Base-by-base conservation (phyloP, 2,329 filamentous ascomycete species). In the Aureobasidium sp. region DNA sequence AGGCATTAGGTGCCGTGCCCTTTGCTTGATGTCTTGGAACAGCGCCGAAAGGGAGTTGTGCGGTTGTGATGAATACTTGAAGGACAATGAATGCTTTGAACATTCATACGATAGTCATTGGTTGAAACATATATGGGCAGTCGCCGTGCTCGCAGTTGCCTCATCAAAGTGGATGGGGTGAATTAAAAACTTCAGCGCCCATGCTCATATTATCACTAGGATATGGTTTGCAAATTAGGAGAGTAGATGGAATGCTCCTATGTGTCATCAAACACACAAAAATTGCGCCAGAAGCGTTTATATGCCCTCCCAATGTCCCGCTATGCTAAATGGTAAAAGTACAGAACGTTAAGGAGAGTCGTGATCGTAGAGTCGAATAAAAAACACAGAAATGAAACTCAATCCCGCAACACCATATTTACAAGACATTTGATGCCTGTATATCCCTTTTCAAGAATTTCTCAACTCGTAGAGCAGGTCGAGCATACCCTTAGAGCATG, bases 401-500 rank as follows among this genome's bases (percentile, higher is more conserved):
- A 17, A 29, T 34, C 27, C 39, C 31, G 48, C 48, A 52, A 31
- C 17, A 45, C 14, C 47, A 44, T 45, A 53, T 61, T 20, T 47
- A 61, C 58, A 61, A 55, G 22, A 29, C 37, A 44, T 44, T 39
- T 17, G 17, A 12, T 34, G 34, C 36, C 36, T 25, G 20, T 52
- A 62, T 48, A 45, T 59, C 59, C 39, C 39, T 51, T 47, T 42
- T 57, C 25, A 14, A 17, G 45, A n/a, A n/a, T 45, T 31, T 56
- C 63, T 22, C 36, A 39, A n/a, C 12, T 47, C 59, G 17, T 49
- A 44, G 47, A 41, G 15, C 11, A 31, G 11, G 8, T 17, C 9
- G 53, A 55, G 14, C 41, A n/a, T 25, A 11, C 25, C 25, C 55
- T 66, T 72, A 74, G 36, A 76, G 57, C 34, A 74, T 67, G 48